Evolutionary conservation across 192 early-diverging fungal species (phyloP), one percentile per base, ranked within the genome.

Genomic region (Tieghemiomyces parasiticus): DNA sequence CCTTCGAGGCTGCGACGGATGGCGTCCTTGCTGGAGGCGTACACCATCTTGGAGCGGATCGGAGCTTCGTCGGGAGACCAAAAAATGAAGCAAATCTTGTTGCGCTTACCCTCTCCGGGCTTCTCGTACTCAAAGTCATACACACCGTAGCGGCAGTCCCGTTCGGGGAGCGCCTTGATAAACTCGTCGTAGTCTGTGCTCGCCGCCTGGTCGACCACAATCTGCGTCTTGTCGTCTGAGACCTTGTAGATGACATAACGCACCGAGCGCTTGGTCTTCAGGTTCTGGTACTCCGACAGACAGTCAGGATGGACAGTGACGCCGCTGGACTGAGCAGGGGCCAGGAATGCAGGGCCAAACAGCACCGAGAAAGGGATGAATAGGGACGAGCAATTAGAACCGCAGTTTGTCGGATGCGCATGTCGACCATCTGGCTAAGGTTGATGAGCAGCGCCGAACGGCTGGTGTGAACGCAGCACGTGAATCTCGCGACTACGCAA

Each of bases 41-140:
- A 94, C 64, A 93, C 48, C 93, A 96, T 96, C 81, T 92, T 92
- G 66, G 73, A 58, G 67, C 78, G 81, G 60, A 93, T 72, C 63
- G 75, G 82, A 29, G 89, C 75, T 4, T 54, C 71, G 60, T 93
- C 90, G 28, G 93, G 93, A 34, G 83, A 89, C 91, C 92, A 96
- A 50, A 82, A 50, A 62, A 69, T 83, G 62, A 96, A 96, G 54
- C 89, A 67, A 56, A 96, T 78, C 80, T 92, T 93, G 78, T 81
- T 88, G 72, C 89, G 78, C 38, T 65, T 61, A 60, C 71, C 81
- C 12, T 75, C 82, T 3, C 63, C 75, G 14, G 79, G 48, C 46
- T 76, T 78, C 51, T 72, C 67, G 66, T 78, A 94, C 42, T 88
- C 79, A 68, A 94, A 85, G 70, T 96, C 93, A 63, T 86, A 94